A percentile compares a stretch with the other conserved stretches of the same genome.
phyloP scores from a whole-genome alignment of 1,284 basidiomycete species.

The Malassezia equina region DNA sequence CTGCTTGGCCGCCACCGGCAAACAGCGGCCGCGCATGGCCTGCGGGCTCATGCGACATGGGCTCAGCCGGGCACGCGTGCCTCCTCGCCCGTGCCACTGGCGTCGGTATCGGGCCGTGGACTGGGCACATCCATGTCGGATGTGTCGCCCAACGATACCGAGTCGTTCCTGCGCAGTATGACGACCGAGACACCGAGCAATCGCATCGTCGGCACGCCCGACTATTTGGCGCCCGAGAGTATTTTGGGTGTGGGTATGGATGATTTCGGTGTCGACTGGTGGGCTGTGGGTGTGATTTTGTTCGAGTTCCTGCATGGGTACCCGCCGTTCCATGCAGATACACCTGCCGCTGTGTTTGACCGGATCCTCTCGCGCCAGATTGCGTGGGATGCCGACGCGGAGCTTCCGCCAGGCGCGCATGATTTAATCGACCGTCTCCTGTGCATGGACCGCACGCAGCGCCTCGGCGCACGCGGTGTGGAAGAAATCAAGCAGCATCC shows the following conservation, averaged over 20 bases:
- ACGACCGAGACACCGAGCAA: constrained; percentile 12
- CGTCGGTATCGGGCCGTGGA: constrained; percentile 48
- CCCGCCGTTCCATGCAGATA: constrained; percentile 94
- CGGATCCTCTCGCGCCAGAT: constrained; percentile 93
- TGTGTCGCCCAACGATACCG: constrained; percentile 58
- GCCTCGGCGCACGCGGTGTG: constrained; percentile 77
- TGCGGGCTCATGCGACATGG: constrained; percentile 19
- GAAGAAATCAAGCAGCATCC: constrained; percentile 87
- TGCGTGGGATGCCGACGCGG: constrained; percentile 83
- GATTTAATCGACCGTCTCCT: constrained; percentile 85
- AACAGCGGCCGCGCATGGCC: constrained; percentile 2
- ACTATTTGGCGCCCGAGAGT: constrained; percentile 91
- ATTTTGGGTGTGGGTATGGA: constrained; percentile 91
- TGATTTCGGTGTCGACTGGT: constrained; percentile 95
- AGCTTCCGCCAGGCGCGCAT: constrained; percentile 67
- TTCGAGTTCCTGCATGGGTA: constrained; percentile 97
- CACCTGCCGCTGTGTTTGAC: constrained; percentile 93
- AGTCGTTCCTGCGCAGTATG: constrained; percentile 9
- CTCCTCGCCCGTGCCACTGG: constrained; percentile 15
- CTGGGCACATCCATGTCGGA: constrained; percentile 53
- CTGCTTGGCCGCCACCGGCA: constrained; percentile 72
- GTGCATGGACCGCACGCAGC: constrained; percentile 66
- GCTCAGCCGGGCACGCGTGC: constrained; percentile 8
- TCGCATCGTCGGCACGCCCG: constrained; percentile 81
- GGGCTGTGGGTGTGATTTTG: constrained; percentile 95